Base-by-base conservation (phyloP, 2,329 filamentous ascomycete species). In the Botrytis paeoniae region DNA sequence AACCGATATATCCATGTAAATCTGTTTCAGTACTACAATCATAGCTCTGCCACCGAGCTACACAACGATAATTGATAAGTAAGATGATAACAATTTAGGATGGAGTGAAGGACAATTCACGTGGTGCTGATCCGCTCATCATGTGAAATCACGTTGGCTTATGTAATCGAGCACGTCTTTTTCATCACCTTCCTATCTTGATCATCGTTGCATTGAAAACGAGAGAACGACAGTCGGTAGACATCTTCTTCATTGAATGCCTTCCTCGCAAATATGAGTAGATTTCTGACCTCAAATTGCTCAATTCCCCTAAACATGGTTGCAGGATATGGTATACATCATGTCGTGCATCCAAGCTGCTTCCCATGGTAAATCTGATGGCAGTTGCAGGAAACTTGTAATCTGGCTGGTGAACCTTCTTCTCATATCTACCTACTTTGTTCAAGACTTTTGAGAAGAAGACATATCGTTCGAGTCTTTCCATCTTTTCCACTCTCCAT, bases 111-210 rank as follows among this genome's bases (percentile, higher is more conserved):
- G 48, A 16, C 25, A n/a, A n/a, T n/a, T 54, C 25, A 54, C 48
- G 12, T 54, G 39, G n/a, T 32, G 41, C 22, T 45, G 32, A 60
- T 29, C 29, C 29, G 20, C 62, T 65, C 64, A 29, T 68, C 64
- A 41, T 32, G 35, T 68, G 48, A 41, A 25, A 57, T 68, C 48
- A 39, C 48, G 45, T 32, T 32, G 54, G 65, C 48, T 68, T 68
- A 68, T 51, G 22, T 68, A 68, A 68, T 18, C 25, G 25, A 68
- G 35, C 35, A 57, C 25, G 48, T 57, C 35, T 57, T 68, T 41
- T 68, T 18, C 48, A 48, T 45, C 48, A 57, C 48, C 48, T 68
- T 68, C 65, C 65, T 57, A 68, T 57, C 39, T 68, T n/a, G 48
- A 66, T 25, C 18, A 68, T 68, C 51, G 16, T n/a, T 61, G 37